Evolutionary conservation across 352 stramenopile genomes (phyloP).

Genomic region (Globisporangium radiosum): DNA sequence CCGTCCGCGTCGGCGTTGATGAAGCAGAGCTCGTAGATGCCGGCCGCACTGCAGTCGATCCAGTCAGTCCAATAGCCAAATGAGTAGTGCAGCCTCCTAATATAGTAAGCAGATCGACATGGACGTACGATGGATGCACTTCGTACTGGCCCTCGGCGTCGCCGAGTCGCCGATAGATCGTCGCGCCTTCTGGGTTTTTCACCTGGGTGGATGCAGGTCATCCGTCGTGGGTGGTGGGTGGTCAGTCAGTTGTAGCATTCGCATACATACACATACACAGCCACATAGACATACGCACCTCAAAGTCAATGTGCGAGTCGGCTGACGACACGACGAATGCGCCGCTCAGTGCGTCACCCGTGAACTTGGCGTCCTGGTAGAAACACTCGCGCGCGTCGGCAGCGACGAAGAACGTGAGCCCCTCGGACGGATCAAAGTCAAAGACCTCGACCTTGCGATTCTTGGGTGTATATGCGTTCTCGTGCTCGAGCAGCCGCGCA

Average conservation of each 20-base stretch:
- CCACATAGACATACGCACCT: constrained; percentile 14
- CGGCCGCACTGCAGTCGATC: constrained; percentile 24
- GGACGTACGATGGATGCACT: constrained; percentile 44
- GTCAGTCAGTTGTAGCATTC: too few relatives aligned
- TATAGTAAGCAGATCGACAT: not conserved
- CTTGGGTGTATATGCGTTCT: constrained; percentile 28
- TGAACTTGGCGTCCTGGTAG: constrained; percentile 66
- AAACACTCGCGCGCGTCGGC: constrained; percentile 43
- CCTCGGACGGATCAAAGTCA: constrained; percentile 80
- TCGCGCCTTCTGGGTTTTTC: constrained; percentile 53
- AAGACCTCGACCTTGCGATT: constrained; percentile 50
- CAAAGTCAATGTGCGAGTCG: constrained; percentile 64
- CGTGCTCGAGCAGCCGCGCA: not conserved
- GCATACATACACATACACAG: not conserved
- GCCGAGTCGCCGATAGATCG: constrained; percentile 47
- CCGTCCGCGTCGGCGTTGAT: constrained; percentile 62
- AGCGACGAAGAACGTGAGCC: constrained; percentile 67
- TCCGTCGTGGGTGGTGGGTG: too few relatives aligned
- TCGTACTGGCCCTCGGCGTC: constrained; percentile 71
- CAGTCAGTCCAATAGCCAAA: not conserved
- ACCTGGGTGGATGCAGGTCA: constrained; percentile 16
- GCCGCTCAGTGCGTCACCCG: constrained; percentile 51
- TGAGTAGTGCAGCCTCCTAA: not conserved
- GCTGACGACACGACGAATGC: constrained; percentile 71
- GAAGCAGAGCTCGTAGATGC: constrained; percentile 70